A percentile compares a stretch with the other conserved stretches of the same genome.
phyloP scores from a whole-genome alignment of 345 rosid species.

The Rhodamnia argentea region DNA sequence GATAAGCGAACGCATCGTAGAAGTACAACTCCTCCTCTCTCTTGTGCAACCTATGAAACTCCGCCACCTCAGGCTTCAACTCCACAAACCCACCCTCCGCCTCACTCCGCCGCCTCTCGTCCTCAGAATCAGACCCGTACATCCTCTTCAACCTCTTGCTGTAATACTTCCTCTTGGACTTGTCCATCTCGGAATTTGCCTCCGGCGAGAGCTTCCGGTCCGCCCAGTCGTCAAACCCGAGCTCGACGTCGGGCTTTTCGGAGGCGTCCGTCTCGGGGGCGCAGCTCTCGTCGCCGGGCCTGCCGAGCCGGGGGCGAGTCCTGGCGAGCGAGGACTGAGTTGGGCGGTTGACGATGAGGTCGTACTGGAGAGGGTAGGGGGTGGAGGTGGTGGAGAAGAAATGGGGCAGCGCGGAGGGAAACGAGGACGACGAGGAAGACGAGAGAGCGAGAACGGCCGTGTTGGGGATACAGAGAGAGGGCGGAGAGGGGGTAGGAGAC shows the following conservation, averaged over 20 bases:
- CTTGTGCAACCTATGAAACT: constrained; percentile 69
- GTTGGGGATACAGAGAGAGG: constrained; percentile 1
- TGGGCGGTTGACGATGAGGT: constrained; percentile 71
- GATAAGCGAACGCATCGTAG: constrained; percentile 73
- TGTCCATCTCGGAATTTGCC: constrained; percentile 46
- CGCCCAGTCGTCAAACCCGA: constrained; percentile 70
- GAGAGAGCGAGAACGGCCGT: constrained; percentile 16
- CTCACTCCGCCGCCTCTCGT: constrained; percentile 26
- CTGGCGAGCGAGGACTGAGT: constrained; percentile 31
- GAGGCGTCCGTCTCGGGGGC: constrained; percentile 17
- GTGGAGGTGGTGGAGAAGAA: constrained; percentile 56
- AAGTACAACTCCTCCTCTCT: constrained; percentile 90
- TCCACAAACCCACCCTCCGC: constrained; percentile 70
- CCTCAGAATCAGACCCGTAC: constrained; percentile 92
- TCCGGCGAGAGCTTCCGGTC: constrained; percentile 47
- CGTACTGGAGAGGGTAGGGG: constrained; percentile 81
- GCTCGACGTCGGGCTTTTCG: constrained; percentile 22
- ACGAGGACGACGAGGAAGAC: constrained; percentile 6
- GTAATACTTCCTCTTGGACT: constrained; percentile 80
- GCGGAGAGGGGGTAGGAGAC: constrained; percentile 7
- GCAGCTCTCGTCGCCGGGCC: constrained; percentile 10
- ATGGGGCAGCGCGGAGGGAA: not conserved
- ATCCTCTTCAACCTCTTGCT: constrained; percentile 70
- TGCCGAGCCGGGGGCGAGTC: constrained; percentile 28
- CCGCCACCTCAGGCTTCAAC: constrained; percentile 74